Evolutionary conservation across 768 basidiomycete species (phyloP).

Genomic region (Lyophyllum atratum): DNA sequence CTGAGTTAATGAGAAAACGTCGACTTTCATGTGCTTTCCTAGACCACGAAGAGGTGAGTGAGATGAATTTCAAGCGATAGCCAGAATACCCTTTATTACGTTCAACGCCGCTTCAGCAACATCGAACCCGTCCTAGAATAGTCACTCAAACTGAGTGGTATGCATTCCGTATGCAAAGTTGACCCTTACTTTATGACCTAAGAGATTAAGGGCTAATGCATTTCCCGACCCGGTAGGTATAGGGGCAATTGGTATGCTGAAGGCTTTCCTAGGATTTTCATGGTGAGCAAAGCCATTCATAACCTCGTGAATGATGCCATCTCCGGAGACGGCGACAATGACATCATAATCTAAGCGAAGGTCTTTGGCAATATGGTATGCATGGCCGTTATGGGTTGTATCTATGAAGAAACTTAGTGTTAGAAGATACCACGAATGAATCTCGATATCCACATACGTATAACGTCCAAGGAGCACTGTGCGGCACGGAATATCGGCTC

Average conservation of each 20-base stretch:
- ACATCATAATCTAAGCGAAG: slow-evolving; percentile 68
- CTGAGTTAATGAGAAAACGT: slow-evolving; percentile 79
- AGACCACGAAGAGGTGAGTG: background rate
- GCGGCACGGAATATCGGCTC: slow-evolving; percentile 76
- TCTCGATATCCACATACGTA: slow-evolving; percentile 45
- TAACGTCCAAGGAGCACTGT: slow-evolving; percentile 60
- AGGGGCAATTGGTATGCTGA: slow-evolving; percentile 70
- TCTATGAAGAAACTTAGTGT: slow-evolving; percentile 41
- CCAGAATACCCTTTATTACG: slow-evolving; percentile 71
- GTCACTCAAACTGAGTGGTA: background rate
- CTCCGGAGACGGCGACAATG: slow-evolving; percentile 76
- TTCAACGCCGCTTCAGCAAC: slow-evolving; percentile 74
- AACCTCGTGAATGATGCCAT: slow-evolving; percentile 82
- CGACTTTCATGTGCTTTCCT: slow-evolving; percentile 76
- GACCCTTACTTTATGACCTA: slow-evolving; percentile 60
- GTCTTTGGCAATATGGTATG: slow-evolving; percentile 59
- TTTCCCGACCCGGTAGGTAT: slow-evolving; percentile 87
- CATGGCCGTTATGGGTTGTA: slow-evolving; percentile 66
- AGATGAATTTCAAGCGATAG: background rate
- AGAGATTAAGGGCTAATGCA: slow-evolving; percentile 69
- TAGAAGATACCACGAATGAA: background rate
- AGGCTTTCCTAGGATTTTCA: slow-evolving; percentile 56
- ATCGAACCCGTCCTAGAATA: slow-evolving; percentile 63
- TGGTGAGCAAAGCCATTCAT: slow-evolving; percentile 81
- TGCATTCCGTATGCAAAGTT: background rate